Base-by-base conservation (phyloP, 306 rosid species). In the Acacia confusa region DNA sequence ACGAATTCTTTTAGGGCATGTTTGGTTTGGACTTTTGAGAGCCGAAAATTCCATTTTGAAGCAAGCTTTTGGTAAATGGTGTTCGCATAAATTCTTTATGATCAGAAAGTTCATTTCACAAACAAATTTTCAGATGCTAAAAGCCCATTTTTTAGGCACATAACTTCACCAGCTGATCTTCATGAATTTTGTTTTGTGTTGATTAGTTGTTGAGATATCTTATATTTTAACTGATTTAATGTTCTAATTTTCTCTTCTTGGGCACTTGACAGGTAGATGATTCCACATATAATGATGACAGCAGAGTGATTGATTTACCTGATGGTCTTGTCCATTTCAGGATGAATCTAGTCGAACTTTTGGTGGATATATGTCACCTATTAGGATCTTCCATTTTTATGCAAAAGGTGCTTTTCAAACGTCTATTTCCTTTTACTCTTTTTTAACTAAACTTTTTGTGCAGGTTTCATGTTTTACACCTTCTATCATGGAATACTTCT, bases 291-390 rank as follows among this genome's bases (percentile, higher is more conserved):
- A 81, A 60, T 64, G 97, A 89, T 57, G 95, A 91, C 44, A 87
- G 89, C 84, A 90, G 95, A 85, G 85, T 89, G 70, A 76, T 87
- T 66, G 97, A 95, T 81, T 91, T 92, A 40, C 98, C 97, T 20
- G 97, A 95, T 86, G 91, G 97, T 61, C 98, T 95, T 74, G 74
- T 90, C 70, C 94, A 91, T 84, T 95, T 92, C 85, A 90, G 97
- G 88, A 83, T 76, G 89, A 92, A 95, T 80, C 90, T 92, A 60
- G 92, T 91, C 82, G 98, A 95, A 74, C 97, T 95, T 82, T 84
- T 95, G 86, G 98, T 95, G 84, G 98, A 95, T 86, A 90, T 90
- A 82, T 91, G 97, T 87, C 97, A 95, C 81, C 86, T 95, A 73
- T 85, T 95, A 86, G 88, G 94, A 82, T 90, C 98, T 79, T 57